Conservation (phyloP, 768 basidiomycete genomes). For the Vararia minispora region DNA sequence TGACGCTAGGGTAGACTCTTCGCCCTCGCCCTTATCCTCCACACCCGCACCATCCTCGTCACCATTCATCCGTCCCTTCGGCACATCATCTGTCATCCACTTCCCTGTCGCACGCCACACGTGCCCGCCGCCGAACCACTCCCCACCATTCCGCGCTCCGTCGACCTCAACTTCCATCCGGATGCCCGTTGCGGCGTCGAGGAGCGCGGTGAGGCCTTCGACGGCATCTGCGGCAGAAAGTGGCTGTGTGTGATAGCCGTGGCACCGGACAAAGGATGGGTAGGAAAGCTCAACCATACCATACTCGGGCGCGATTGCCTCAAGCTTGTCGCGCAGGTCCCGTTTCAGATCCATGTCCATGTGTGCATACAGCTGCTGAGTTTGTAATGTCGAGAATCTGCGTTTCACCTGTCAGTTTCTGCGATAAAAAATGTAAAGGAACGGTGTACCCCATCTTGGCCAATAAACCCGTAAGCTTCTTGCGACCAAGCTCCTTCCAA, state of each 20-base stretch:
- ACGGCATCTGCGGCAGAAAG: conserved; percentile 89
- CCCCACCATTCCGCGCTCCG: conserved; percentile 81
- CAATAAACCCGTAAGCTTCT: conserved; percentile 78
- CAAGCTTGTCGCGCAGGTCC: conserved; percentile 67
- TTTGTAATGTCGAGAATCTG: conserved; percentile 90
- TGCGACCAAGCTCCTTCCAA: conserved; percentile 92
- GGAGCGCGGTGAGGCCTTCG: conserved; percentile 75
- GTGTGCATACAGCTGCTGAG: conserved; percentile 86
- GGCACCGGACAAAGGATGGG: conserved; percentile 87
- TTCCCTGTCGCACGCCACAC: conserved; percentile 44
- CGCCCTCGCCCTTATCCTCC: conserved; percentile 17
- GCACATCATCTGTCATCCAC: conserved; percentile 14
- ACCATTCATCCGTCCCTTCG: conserved; percentile 12
- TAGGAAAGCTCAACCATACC: conserved; percentile 90
- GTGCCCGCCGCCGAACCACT: conserved; percentile 86
- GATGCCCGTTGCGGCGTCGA: conserved; percentile 89
- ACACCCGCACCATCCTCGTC: conserved; percentile 9
- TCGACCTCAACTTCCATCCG: conserved; percentile 84
- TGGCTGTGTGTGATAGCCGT: conserved; percentile 81
- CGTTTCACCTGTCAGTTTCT: not conserved
- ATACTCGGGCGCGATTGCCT: conserved; percentile 87
- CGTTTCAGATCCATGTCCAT: conserved; percentile 96
- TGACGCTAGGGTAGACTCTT: conserved; percentile 17
- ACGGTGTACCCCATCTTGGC: conserved; percentile 92
- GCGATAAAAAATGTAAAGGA: not conserved